Percentiles rank a stretch among this genome's conserved stretches.
Conservation (phyloP, 768 basidiomycete species). For the Tephrocybe sp. region DNA sequence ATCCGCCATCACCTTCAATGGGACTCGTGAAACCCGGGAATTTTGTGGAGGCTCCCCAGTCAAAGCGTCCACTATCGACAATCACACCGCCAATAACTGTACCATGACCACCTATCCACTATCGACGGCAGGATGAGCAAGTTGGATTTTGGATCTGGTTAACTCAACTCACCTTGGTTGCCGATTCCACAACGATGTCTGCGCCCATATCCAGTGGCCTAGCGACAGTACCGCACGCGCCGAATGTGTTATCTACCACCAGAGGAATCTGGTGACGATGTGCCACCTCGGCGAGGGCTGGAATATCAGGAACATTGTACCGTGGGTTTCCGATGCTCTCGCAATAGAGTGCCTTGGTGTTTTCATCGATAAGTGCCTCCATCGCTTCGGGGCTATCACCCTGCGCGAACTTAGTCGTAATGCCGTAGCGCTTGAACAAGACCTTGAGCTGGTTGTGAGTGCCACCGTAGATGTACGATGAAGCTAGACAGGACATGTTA, state of each 20-base stretch:
- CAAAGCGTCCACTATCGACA: constrained; percentile 60
- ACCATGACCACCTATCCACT: constrained; percentile 71
- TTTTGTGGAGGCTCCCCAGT: constrained; percentile 51
- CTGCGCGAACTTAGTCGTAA: constrained; percentile 52
- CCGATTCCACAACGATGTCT: constrained; percentile 33
- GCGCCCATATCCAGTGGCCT: constrained; percentile 26
- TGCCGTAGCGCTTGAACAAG: constrained; percentile 40
- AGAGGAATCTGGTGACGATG: constrained; percentile 60
- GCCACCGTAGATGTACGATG: constrained; percentile 25
- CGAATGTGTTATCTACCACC: constrained; percentile 70
- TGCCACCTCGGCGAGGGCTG: constrained; percentile 63
- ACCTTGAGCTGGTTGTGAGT: constrained; percentile 64
- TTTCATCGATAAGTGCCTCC: constrained; percentile 53
- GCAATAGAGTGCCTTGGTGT: constrained; percentile 57
- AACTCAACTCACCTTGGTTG: constrained; percentile 1
- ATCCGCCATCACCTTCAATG: constrained; percentile 11
- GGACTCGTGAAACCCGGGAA: constrained; percentile 33
- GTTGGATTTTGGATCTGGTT: constrained; percentile 35
- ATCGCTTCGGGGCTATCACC: constrained; percentile 48
- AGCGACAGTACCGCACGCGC: constrained; percentile 51
- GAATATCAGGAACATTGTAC: constrained; percentile 49
- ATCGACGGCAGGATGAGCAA: constrained; percentile 47
- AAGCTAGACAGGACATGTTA: neutral
- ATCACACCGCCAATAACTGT: constrained; percentile 66
- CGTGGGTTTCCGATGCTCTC: constrained; percentile 68